phyloP scores from a whole-genome alignment of 305 asterid genomes.

The Lippia alba region DNA sequence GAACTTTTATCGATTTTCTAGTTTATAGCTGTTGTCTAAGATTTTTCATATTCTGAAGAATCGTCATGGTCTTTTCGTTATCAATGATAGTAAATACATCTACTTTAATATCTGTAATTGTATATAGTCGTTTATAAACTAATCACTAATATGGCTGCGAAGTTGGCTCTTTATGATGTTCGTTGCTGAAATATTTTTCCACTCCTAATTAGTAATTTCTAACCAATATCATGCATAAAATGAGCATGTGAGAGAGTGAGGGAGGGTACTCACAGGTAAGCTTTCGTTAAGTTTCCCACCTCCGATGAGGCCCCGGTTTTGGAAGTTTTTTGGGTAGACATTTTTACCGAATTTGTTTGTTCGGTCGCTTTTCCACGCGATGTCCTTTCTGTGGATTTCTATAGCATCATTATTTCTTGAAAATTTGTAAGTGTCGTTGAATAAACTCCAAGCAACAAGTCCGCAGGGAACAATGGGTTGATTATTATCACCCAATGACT shows the following conservation, averaged over 20 bases:
- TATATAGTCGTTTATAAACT: too few species aligned
- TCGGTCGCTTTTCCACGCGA: conserved; percentile 78
- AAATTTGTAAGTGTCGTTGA: conserved; percentile 71
- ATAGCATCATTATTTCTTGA: conserved; percentile 39
- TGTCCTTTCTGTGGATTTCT: conserved; percentile 61
- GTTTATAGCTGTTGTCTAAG: too few species aligned
- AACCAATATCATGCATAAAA: too few species aligned
- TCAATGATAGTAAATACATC: too few species aligned
- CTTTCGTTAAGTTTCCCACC: conserved; percentile 68
- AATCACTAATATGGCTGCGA: too few species aligned
- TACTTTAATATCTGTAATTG: too few species aligned
- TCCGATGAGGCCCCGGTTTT: conserved; percentile 61
- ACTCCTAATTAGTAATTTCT: too few species aligned
- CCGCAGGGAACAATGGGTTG: conserved; percentile 84
- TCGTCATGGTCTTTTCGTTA: too few species aligned
- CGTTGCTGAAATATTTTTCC: too few species aligned
- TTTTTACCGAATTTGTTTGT: conserved; percentile 61
- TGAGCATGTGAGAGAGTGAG: not conserved
- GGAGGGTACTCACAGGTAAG: conserved; percentile 58
- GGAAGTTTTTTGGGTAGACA: conserved; percentile 85
- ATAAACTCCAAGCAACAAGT: conserved; percentile 92
- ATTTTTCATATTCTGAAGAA: too few species aligned
- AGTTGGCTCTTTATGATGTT: too few species aligned
- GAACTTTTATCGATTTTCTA: too few species aligned
- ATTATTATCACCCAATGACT: conserved; percentile 34